These are phyloP conservation scores for Talaromyces sp. DNA, from an alignment of 2,329 filamentous ascomycete species.

Conservation along the genomic window DNA sequence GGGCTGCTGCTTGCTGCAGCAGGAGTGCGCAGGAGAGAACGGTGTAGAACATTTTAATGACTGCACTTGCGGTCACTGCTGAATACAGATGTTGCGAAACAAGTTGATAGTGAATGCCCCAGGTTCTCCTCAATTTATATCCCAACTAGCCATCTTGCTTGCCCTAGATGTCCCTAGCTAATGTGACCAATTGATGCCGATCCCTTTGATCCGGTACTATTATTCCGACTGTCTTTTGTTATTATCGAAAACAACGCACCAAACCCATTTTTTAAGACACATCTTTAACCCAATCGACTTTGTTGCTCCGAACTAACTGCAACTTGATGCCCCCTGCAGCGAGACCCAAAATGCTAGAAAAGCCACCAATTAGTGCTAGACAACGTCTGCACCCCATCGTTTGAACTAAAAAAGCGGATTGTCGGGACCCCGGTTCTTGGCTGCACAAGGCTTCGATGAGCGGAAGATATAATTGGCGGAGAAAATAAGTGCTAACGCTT, in stretches of 20 bases:
- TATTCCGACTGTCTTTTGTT: neutral
- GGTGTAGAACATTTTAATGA: neutral
- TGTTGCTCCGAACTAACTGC: neutral
- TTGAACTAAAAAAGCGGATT: neutral
- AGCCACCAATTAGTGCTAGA: neutral
- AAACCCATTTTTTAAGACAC: neutral
- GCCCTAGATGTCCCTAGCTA: neutral
- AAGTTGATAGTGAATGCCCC: neutral
- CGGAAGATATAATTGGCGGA: neutral
- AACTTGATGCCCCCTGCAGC: neutral
- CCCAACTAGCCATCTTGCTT: neutral
- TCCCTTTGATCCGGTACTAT: neutral
- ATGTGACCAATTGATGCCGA: neutral
- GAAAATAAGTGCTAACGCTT: neutral
- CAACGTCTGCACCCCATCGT: neutral
- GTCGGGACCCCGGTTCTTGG: neutral
- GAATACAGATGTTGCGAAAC: neutral
- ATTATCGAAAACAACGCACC: neutral
- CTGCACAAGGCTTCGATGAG: neutral
- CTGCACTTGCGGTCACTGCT: neutral
- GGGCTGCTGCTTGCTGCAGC: constrained; percentile 19
- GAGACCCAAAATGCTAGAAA: neutral
- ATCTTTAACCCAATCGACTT: neutral
- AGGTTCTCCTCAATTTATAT: neutral
- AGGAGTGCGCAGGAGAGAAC: neutral